A percentile compares a stretch with the other conserved stretches of the same genome.
phyloP scores from a whole-genome alignment of 75 land plant genomes.

The Cupressus sempervirens region DNA sequence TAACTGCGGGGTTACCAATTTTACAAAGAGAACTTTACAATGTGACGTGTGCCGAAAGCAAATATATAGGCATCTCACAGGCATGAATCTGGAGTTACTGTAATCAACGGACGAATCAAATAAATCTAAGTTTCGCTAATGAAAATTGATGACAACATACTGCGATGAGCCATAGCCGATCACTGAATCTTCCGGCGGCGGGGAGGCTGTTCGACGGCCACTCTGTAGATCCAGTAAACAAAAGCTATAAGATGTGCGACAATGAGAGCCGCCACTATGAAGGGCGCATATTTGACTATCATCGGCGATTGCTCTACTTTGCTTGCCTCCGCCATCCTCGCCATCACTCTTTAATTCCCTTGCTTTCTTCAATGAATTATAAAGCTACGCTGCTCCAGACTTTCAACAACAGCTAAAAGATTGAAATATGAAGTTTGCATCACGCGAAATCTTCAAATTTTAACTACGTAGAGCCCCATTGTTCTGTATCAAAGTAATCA shows the following conservation, averaged over 20 bases:
- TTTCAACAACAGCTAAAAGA: too few relatives aligned
- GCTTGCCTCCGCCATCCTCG: not conserved
- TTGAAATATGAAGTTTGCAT: too few relatives aligned
- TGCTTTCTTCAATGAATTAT: too few relatives aligned
- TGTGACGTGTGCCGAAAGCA: not conserved
- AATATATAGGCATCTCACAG: not conserved
- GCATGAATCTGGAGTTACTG: not conserved
- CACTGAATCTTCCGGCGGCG: not conserved
- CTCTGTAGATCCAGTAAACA: conserved; percentile 12
- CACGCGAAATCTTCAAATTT: too few relatives aligned
- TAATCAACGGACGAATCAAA: not conserved
- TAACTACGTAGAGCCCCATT: too few relatives aligned
- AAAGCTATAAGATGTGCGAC: conserved; percentile 10
- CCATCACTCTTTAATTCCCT: not conserved
- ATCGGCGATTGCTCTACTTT: not conserved
- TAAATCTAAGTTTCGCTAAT: not conserved
- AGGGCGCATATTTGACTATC: not conserved
- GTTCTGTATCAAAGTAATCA: too few relatives aligned
- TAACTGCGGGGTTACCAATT: not conserved
- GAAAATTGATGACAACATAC: not conserved
- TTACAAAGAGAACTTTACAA: not conserved
- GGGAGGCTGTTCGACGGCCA: conserved; percentile 10
- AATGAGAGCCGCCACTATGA: conserved; percentile 6
- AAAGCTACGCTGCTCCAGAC: too few relatives aligned
- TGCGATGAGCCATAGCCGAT: not conserved